Evolutionary conservation across 2,329 filamentous ascomycete species (phyloP), one percentile per base, ranked within the genome.

Genomic region (Ambrosiella xylebori): DNA sequence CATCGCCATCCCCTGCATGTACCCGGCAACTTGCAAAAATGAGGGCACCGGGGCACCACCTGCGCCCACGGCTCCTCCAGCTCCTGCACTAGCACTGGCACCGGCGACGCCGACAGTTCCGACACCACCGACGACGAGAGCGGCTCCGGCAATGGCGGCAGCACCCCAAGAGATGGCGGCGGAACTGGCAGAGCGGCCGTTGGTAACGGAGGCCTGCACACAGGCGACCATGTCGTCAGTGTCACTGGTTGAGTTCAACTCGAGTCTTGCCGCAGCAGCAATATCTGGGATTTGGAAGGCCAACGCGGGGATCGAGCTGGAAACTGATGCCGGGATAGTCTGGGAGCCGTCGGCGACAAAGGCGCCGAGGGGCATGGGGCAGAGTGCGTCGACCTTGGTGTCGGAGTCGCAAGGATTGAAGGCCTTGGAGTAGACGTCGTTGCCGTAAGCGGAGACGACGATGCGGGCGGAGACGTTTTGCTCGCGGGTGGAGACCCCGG

Each of bases 1-100:
- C 74, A 93, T 85, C 36, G 93, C 89, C 76, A 97, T 86, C 54
- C 85, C 84, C 71, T 97, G 90, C 70, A 97, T 95, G 80, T 87
- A 94, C 61, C 84, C 82, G 63, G 95, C 78, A 53, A 94, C 82
- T 66, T 96, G 88, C 50, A 77, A 77, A 68, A 97, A 96, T 57
- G 84, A 87, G 35, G 93, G 93, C 64, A 88, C 93, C 56, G 73
- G 76, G 41, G 71, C 72, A 9, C 77, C 72, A 17, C 73, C 73
- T 52, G 77, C 77, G 44, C 71, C 73, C 9, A 77, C 72, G 19
- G 73, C 73, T 53, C 78, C 77, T 58, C 73, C 76, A 47, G 71
- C 71, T 53, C 76, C 74, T 53, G 80, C 76, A 53, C 79, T 72
- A 27, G 79, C 79, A 15, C 84, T 70, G 37, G 89, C 86, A 49